Evolutionary conservation across 2,329 filamentous ascomycete species (phyloP).

Genomic region (Penicillium polonicum): DNA sequence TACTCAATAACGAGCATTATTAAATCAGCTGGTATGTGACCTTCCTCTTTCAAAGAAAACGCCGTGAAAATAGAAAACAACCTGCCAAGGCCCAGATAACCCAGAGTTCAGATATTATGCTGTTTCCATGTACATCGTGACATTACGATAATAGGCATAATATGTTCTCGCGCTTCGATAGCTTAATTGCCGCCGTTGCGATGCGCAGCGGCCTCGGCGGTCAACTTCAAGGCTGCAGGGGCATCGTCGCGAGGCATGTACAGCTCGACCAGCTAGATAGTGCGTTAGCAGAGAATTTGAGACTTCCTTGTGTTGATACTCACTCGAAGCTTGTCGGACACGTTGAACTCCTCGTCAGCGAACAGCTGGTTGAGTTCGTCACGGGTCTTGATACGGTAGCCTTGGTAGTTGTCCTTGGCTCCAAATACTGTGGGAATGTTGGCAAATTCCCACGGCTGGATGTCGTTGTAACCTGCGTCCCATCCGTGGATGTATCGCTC

Average conservation of each 20-base stretch:
- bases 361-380: constrained; percentile 67
- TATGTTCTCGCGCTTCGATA: not conserved
- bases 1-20: not conserved
- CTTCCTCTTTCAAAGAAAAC: not conserved
- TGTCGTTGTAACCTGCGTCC: constrained; percentile 77
- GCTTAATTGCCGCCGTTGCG: constrained; percentile 61
- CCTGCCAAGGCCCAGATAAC: not conserved
- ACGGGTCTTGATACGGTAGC: constrained; percentile 67
- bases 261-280: constrained; percentile 72
- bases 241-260: constrained; percentile 79
- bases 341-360: constrained; percentile 60
- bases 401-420: constrained; percentile 58
- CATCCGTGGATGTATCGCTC: constrained; percentile 85
- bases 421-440: constrained; percentile 68
- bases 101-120: not conserved
- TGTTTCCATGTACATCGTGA: not conserved
- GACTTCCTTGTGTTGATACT: constrained; percentile 1
- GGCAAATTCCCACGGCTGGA: constrained; percentile 71
- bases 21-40: not conserved
- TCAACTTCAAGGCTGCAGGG: constrained; percentile 66
- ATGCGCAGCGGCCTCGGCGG: constrained; percentile 68
- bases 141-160: not conserved
- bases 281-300: constrained; percentile 24
- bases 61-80: not conserved
- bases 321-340: constrained; percentile 49